Evolutionary conservation across 2,329 filamentous ascomycete genomes (phyloP).

Genomic region (Aphanoascus verrucosus): DNA sequence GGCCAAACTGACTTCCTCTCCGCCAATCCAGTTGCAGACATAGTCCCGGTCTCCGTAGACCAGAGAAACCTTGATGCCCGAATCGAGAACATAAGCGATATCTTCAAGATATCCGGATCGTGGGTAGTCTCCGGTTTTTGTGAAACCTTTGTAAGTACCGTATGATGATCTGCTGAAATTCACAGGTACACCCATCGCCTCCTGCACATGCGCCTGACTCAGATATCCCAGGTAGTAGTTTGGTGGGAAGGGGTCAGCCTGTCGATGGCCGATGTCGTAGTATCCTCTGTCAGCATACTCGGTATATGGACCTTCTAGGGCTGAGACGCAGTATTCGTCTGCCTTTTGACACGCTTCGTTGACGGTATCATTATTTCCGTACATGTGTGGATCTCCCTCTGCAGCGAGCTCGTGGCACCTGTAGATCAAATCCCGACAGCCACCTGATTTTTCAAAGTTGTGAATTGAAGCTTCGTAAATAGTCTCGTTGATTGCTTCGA

Average conservation of each 20-base stretch:
- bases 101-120: conserved; percentile 21
- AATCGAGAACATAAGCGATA: conserved; percentile 44
- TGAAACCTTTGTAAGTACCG: conserved; percentile 40
- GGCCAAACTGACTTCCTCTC: conserved; percentile 38
- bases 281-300: conserved; percentile 38
- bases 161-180: conserved; percentile 44
- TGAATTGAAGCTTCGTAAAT: conserved; percentile 7
- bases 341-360: conserved; percentile 38
- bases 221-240: conserved; percentile 47
- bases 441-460: conserved; percentile 34
- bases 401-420: conserved; percentile 41
- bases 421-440: conserved; percentile 45
- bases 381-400: conserved; percentile 41
- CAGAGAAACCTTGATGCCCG: conserved; percentile 47
- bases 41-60: conserved; percentile 51
- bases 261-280: conserved; percentile 47
- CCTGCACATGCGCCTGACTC: conserved; percentile 47
- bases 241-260: conserved; percentile 44
- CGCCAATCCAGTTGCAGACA: conserved; percentile 42
- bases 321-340: conserved; percentile 32
- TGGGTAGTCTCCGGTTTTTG: conserved; percentile 39
- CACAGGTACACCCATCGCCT: conserved; percentile 48
- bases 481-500: conserved; percentile 40
- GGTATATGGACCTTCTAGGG: conserved; percentile 38
- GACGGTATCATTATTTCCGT: conserved; percentile 37